A percentile compares a stretch with the other conserved stretches of the same genome.
Evolutionary conservation across 768 basidiomycete species (phyloP).

Genomic region (Boletus sensibilis): DNA sequence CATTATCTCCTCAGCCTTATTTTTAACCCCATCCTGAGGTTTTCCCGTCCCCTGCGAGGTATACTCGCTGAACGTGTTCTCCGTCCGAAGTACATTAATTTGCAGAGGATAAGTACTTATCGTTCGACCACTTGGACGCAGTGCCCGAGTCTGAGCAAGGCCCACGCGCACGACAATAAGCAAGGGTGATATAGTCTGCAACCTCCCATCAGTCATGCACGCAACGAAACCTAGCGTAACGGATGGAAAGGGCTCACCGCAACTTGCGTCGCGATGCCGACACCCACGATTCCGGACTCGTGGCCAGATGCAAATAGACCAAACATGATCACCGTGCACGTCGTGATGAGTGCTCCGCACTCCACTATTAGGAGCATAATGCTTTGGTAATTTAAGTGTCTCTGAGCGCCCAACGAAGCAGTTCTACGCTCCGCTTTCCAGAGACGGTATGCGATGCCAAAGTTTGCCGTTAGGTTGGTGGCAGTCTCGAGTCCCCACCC

Average conservation of each 20-base stretch:
- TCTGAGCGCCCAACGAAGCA: constrained; percentile 2
- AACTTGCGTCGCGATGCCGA: constrained; percentile 20
- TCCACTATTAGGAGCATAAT: constrained; percentile 20
- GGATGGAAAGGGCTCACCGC: constrained; percentile 9
- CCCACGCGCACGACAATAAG: constrained; percentile 19
- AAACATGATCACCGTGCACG: constrained; percentile 20
- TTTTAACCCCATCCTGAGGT: neutral
- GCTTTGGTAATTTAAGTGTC: constrained; percentile 9
- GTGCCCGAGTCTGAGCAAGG: constrained; percentile 1
- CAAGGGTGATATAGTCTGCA: constrained; percentile 20
- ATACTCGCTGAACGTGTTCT: neutral
- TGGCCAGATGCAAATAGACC: constrained; percentile 13
- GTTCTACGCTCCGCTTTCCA: constrained; percentile 5
- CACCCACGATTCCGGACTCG: constrained; percentile 12
- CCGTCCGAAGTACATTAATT: neutral
- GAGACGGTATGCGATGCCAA: constrained; percentile 21
- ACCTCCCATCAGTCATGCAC: neutral
- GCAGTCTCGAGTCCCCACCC: constrained; percentile 21
- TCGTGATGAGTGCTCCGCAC: constrained; percentile 22
- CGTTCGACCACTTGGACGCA: neutral
- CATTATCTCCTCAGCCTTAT: neutral
- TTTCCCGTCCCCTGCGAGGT: neutral
- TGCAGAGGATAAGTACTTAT: neutral
- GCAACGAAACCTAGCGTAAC: neutral
- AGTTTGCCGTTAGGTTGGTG: constrained; percentile 17